Conservation (phyloP, 1,284 basidiomycete genomes). For the Neotropicomus parvogracilis region DNA sequence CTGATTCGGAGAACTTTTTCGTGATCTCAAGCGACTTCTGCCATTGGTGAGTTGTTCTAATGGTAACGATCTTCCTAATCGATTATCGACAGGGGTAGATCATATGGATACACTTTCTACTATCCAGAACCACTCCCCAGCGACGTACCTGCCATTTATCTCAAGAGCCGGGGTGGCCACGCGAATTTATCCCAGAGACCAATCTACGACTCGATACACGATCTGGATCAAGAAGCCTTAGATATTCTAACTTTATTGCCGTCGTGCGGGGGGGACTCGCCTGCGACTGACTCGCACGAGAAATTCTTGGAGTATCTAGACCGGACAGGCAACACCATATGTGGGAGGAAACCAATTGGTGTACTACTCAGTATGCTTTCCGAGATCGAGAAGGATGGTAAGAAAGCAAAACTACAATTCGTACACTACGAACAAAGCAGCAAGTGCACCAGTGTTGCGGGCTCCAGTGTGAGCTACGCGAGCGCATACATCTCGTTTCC, state of each 20-base stretch:
- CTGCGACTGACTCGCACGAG: constrained; percentile 52
- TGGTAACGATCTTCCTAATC: constrained; percentile 1
- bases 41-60: constrained; percentile 69
- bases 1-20: constrained; percentile 76
- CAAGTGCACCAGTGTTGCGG: constrained; percentile 60
- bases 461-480: constrained; percentile 95
- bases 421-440: constrained; percentile 93
- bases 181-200: constrained; percentile 44
- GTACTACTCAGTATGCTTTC: constrained; percentile 80
- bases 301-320: constrained; percentile 75
- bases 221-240: constrained; percentile 80
- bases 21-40: constrained; percentile 97
- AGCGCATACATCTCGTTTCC: constrained; percentile 71
- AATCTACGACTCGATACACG: constrained; percentile 70
- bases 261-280: constrained; percentile 24
- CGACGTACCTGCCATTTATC: constrained; percentile 45
- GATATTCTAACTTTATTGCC: constrained; percentile 62
- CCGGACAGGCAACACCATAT: constrained; percentile 93
- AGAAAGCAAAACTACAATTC: constrained; percentile 59
- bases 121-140: constrained; percentile 65
- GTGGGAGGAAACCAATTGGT: constrained; percentile 93
- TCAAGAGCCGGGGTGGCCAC: constrained; percentile 45
- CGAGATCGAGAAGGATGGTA: constrained; percentile 49
- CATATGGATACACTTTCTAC: constrained; percentile 91
- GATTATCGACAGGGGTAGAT: constrained; percentile 64